Conservation (phyloP, 192 early-diverging fungal species). For the Coemansia sp. region DNA sequence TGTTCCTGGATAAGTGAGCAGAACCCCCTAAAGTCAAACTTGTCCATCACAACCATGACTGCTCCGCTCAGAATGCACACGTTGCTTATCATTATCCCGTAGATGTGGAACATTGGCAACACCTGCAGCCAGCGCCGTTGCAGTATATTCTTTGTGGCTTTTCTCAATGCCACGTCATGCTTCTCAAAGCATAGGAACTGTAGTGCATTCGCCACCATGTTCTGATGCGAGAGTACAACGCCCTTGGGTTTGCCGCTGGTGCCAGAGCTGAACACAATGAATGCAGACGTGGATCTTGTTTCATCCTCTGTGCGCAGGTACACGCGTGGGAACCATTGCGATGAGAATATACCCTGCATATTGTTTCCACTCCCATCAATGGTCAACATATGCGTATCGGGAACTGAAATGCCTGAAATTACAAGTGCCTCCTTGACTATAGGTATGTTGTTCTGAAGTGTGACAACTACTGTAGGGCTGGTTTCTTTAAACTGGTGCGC, state of each 20-base stretch:
- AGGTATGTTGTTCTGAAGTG: conserved; percentile 28
- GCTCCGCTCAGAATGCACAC: conserved; percentile 49
- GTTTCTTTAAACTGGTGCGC: conserved; percentile 74
- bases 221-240: conserved; percentile 75
- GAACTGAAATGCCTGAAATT: conserved; percentile 22
- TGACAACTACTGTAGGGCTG: conserved; percentile 65
- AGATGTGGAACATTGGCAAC: conserved; percentile 76
- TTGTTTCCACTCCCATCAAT: conserved; percentile 19
- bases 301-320: conserved; percentile 19
- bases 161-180: conserved; percentile 14
- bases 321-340: conserved; percentile 36
- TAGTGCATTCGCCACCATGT: conserved; percentile 74
- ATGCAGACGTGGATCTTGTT: conserved; percentile 28
- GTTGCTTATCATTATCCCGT: conserved; percentile 60
- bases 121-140: conserved; percentile 44
- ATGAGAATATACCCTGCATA: conserved; percentile 13
- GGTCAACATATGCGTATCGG: conserved; percentile 32
- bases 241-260: conserved; percentile 75
- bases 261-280: conserved; percentile 52
- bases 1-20: conserved; percentile 67
- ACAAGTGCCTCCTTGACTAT: conserved; percentile 29
- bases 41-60: conserved; percentile 70
- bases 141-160: conserved; percentile 12
- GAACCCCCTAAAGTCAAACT: conserved; percentile 69
- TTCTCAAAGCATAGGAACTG: conserved; percentile 57